Conservation (phyloP, 2,329 filamentous ascomycete species). For the Fusarium zealandicum region DNA sequence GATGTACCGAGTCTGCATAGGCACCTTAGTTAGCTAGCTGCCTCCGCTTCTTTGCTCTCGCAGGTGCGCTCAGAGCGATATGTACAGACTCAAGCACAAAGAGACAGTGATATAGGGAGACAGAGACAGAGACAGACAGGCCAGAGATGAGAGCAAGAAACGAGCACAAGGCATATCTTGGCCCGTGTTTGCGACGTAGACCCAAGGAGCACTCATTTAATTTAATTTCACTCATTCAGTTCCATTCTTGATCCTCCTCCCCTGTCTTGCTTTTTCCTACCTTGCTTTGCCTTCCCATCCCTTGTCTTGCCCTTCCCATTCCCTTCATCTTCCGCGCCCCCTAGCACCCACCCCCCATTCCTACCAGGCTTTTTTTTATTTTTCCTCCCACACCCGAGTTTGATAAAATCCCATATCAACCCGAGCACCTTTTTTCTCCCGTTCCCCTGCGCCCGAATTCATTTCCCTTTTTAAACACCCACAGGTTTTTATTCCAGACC, state of each 20-base stretch:
- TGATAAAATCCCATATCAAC: constrained; percentile 43
- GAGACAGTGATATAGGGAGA: background rate
- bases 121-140: background rate
- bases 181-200: constrained; percentile 6
- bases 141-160: no score
- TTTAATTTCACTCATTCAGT: no score
- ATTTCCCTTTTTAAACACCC: constrained; percentile 37
- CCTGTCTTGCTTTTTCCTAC: constrained; percentile 31
- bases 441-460: constrained; percentile 28
- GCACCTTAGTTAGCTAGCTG: background rate
- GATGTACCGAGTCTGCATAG: constrained; percentile 34
- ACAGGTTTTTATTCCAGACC: constrained; percentile 30
- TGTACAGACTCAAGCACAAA: constrained; percentile 4
- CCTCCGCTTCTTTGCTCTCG: constrained; percentile 11
- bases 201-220: constrained; percentile 29
- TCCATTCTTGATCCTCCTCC: constrained; percentile 20
- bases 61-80: constrained; percentile 28
- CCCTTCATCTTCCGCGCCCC: constrained; percentile 21
- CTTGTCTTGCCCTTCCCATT: constrained; percentile 18
- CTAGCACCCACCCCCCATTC: constrained; percentile 35
- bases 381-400: constrained; percentile 42
- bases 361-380: constrained; percentile 35
- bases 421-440: constrained; percentile 38
- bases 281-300: no score
- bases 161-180: constrained; percentile 20